A percentile compares a stretch with the other conserved stretches of the same genome.
Conservation (phyloP, 1,284 basidiomycete genomes). For the Wolfiporia cocos region DNA sequence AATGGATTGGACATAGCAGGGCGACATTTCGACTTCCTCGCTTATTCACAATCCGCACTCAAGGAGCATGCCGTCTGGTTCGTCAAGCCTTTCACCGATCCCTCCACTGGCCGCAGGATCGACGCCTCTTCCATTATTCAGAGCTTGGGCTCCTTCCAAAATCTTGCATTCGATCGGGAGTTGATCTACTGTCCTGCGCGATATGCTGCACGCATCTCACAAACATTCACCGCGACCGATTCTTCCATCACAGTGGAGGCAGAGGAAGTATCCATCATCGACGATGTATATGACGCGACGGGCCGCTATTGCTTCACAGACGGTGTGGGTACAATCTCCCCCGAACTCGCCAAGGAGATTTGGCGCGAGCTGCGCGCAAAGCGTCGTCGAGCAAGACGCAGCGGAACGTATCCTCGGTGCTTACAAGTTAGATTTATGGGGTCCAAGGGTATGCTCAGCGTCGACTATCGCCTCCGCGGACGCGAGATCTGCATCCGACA, state of each 20-base stretch:
- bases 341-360: constrained; percentile 47
- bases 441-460: constrained; percentile 63
- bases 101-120: constrained; percentile 24
- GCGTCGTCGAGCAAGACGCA: constrained; percentile 30
- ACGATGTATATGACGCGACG: constrained; percentile 36
- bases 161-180: constrained; percentile 34
- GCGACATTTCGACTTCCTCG: constrained; percentile 48
- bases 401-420: constrained; percentile 36
- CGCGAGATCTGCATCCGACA: constrained; percentile 56
- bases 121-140: constrained; percentile 42
- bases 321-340: constrained; percentile 64
- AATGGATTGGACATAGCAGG: constrained; percentile 44
- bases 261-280: constrained; percentile 40
- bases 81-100: constrained; percentile 39
- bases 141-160: constrained; percentile 47
- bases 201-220: constrained; percentile 65
- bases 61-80: constrained; percentile 56
- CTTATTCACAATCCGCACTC: constrained; percentile 49
- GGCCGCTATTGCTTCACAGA: constrained; percentile 52
- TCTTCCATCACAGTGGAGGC: constrained; percentile 44
- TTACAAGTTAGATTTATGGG: constrained; percentile 58
- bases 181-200: constrained; percentile 60
- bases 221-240: constrained; percentile 70
- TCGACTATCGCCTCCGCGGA: constrained; percentile 49
- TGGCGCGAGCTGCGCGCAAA: constrained; percentile 36